Percentiles rank a stretch among this genome's conserved stretches.
phyloP scores from a whole-genome alignment of 768 basidiomycete genomes.

The Lactifluus subvellereus region DNA sequence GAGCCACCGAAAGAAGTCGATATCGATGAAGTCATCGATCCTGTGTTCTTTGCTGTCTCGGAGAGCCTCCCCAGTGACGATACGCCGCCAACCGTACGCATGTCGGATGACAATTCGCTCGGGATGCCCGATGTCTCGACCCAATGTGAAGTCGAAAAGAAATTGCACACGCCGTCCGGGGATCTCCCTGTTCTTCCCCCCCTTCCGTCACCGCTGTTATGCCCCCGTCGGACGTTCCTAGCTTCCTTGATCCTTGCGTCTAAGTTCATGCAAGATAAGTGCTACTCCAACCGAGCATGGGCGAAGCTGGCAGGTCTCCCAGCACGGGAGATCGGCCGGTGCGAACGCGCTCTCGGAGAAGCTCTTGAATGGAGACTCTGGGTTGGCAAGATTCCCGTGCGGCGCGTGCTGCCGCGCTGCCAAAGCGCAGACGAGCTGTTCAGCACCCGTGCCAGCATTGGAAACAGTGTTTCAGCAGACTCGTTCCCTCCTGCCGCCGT shows the following conservation, averaged over 20 bases:
- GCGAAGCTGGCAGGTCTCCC: slow-evolving; percentile 87
- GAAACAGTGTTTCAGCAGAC: not conserved
- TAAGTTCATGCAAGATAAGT: slow-evolving; percentile 90
- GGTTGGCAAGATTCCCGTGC: slow-evolving; percentile 64
- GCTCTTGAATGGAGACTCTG: slow-evolving; percentile 89
- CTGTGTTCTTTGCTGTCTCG: slow-evolving; percentile 3
- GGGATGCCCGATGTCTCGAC: slow-evolving; percentile 5
- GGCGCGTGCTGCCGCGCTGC: slow-evolving; percentile 14
- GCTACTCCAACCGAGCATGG: slow-evolving; percentile 93
- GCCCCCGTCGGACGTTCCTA: slow-evolving; percentile 84
- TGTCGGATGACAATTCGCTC: slow-evolving; percentile 14
- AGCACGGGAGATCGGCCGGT: slow-evolving; percentile 78
- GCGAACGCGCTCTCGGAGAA: slow-evolving; percentile 82
- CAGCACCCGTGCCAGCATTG: not conserved
- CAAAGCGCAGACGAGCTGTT: slow-evolving; percentile 14
- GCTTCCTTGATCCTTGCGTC: slow-evolving; percentile 84
- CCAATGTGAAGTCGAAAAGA: slow-evolving; percentile 17
- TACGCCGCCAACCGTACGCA: slow-evolving; percentile 17
- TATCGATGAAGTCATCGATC: slow-evolving; percentile 19
- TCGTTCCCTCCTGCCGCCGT: not conserved
- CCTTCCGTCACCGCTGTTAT: slow-evolving; percentile 77
- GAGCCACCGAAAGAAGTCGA: slow-evolving; percentile 39
- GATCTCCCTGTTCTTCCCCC: slow-evolving; percentile 34
- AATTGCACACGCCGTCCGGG: slow-evolving; percentile 22
- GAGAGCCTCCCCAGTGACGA: slow-evolving; percentile 5